phyloP scores from a whole-genome alignment of 2,329 filamentous ascomycete species.

The Pseudogymnoascus sp. region DNA sequence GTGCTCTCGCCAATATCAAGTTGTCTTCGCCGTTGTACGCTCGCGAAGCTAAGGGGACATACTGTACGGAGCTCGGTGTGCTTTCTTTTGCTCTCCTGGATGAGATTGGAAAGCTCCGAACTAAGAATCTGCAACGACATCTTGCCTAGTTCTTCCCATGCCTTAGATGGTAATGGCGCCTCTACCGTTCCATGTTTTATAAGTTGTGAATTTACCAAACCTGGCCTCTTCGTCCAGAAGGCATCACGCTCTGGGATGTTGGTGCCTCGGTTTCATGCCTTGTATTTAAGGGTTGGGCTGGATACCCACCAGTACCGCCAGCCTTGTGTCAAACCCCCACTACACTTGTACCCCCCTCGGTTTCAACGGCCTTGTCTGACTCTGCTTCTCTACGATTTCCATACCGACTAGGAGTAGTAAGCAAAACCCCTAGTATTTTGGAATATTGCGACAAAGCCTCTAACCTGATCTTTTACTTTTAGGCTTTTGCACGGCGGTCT shows the following conservation, averaged over 20 bases:
- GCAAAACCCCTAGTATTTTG: background rate
- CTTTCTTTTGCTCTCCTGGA: constrained; percentile 94
- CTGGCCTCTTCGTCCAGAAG: background rate
- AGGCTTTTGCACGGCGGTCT: background rate
- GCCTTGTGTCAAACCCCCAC: constrained; percentile 8
- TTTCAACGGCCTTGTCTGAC: constrained; percentile 8
- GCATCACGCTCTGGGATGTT: background rate
- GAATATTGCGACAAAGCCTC: background rate
- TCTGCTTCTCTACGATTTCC: background rate
- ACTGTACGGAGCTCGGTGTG: constrained; percentile 82
- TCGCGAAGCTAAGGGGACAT: constrained; percentile 24
- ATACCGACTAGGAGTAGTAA: background rate
- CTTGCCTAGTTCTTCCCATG: constrained; percentile 18
- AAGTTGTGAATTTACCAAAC: constrained; percentile 4
- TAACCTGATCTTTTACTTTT: background rate
- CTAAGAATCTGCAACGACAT: constrained; percentile 91
- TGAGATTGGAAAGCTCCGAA: constrained; percentile 80
- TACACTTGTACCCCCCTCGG: constrained; percentile 8
- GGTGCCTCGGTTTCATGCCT: background rate
- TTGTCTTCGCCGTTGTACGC: background rate
- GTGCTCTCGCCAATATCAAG: constrained; percentile 8
- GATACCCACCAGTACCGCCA: background rate
- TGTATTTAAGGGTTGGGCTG: background rate
- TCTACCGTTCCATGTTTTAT: constrained; percentile 4
- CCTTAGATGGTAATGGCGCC: constrained; percentile 6